A percentile compares a stretch with the other conserved stretches of the same genome.
Conservation (phyloP, 2,329 filamentous ascomycete genomes). For the Myriosclerotinia scirpicola region DNA sequence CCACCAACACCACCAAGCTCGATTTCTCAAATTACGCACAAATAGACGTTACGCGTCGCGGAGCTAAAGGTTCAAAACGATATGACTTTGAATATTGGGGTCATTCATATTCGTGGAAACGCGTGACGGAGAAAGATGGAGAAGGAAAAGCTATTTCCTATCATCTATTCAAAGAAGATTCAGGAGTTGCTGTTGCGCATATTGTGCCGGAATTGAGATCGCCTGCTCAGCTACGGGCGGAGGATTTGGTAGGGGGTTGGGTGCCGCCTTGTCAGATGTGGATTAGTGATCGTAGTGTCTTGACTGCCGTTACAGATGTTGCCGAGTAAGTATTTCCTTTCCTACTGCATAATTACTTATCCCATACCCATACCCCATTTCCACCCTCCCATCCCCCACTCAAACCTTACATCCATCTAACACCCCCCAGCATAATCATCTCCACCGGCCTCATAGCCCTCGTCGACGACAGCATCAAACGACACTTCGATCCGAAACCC, state of each 20-base stretch:
- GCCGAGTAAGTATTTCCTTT: constrained; percentile 68
- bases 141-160: constrained; percentile 67
- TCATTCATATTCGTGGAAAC: constrained; percentile 78
- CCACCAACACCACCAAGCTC: constrained; percentile 79
- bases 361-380: neutral
- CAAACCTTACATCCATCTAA: neutral
- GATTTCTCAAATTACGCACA: constrained; percentile 98
- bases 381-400: neutral
- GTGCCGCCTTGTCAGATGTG: constrained; percentile 87
- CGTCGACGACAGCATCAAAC: constrained; percentile 86
- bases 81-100: constrained; percentile 98
- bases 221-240: constrained; percentile 66
- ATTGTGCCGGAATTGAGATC: constrained; percentile 80
- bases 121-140: constrained; percentile 67
- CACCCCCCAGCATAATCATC: constrained; percentile 70
- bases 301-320: constrained; percentile 70
- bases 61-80: constrained; percentile 64
- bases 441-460: constrained; percentile 86
- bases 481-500: constrained; percentile 42
- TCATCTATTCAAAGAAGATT: constrained; percentile 70
- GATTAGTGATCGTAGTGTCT: constrained; percentile 73
- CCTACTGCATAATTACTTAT: too few relatives aligned
- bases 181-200: constrained; percentile 69
- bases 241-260: constrained; percentile 81
- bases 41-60: constrained; percentile 73